Conservation (phyloP, 495 filamentous ascomycete species). For the Ramalina intermedia region DNA sequence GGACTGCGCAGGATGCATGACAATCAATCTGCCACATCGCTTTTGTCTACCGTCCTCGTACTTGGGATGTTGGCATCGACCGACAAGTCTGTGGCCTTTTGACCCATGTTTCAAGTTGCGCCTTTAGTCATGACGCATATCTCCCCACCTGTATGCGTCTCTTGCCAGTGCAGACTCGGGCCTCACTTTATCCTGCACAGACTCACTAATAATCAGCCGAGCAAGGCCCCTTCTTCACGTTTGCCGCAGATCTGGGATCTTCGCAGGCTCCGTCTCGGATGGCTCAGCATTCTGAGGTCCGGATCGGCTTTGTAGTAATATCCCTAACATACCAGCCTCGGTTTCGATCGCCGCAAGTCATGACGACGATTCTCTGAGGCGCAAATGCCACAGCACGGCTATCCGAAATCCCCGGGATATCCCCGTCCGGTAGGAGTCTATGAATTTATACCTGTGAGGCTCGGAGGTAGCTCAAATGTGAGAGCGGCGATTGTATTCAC, state of each 20-base stretch:
- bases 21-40: constrained; percentile 58
- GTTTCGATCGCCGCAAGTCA: not conserved
- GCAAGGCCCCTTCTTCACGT: constrained; percentile 52
- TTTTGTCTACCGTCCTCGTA: constrained; percentile 43
- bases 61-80: constrained; percentile 53
- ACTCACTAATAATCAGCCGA: constrained; percentile 53
- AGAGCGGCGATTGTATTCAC: no score
- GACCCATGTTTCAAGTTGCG: constrained; percentile 41
- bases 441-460: no score
- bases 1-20: constrained; percentile 67
- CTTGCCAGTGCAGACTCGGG: constrained; percentile 52
- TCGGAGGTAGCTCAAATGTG: not conserved
- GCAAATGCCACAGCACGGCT: no score
- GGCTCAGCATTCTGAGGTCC: not conserved
- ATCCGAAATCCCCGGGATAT: no score
- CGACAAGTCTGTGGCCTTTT: constrained; percentile 51
- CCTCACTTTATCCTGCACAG: constrained; percentile 53
- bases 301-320: not conserved
- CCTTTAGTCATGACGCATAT: constrained; percentile 49
- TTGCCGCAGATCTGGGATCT: constrained; percentile 38
- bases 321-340: not conserved
- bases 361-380: no score
- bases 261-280: constrained; percentile 31
- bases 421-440: no score
- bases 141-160: constrained; percentile 47